phyloP scores from a whole-genome alignment of 345 rosid species.

The Ceriops decandra region DNA sequence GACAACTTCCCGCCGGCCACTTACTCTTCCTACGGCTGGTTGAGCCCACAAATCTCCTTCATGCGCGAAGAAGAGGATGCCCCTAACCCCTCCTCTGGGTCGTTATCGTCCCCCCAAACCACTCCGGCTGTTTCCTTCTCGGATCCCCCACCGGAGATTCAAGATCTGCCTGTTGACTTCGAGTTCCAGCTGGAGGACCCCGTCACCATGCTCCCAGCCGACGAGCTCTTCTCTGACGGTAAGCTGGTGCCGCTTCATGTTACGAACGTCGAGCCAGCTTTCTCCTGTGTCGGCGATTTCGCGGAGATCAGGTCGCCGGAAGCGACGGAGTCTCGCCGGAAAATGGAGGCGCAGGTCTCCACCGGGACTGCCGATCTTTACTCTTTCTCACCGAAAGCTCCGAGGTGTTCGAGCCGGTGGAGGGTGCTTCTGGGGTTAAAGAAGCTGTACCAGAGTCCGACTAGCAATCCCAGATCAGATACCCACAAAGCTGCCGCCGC shows the following conservation, averaged over 20 bases:
- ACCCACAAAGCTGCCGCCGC: conserved; percentile 13
- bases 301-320: conserved; percentile 33
- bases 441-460: conserved; percentile 45
- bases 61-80: conserved; percentile 42
- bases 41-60: conserved; percentile 60
- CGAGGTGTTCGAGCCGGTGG: conserved; percentile 92
- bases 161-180: conserved; percentile 47
- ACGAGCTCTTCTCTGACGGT: conserved; percentile 85
- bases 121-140: too few relatives aligned
- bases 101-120: neutral
- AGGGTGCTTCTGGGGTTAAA: conserved; percentile 74
- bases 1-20: conserved; percentile 45
- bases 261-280: conserved; percentile 13
- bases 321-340: conserved; percentile 31
- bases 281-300: conserved; percentile 11
- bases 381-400: conserved; percentile 73
- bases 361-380: conserved; percentile 32
- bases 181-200: conserved; percentile 90
- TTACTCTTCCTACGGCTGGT: conserved; percentile 47
- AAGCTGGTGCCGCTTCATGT: conserved; percentile 76
- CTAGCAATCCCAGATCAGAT: conserved; percentile 30
- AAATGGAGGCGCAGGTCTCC: conserved; percentile 38
- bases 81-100: conserved; percentile 5
- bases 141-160: conserved; percentile 11
- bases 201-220: conserved; percentile 82